Conservation (phyloP, 176 grass and related monocot genomes). For the Eleusine coracana region DNA sequence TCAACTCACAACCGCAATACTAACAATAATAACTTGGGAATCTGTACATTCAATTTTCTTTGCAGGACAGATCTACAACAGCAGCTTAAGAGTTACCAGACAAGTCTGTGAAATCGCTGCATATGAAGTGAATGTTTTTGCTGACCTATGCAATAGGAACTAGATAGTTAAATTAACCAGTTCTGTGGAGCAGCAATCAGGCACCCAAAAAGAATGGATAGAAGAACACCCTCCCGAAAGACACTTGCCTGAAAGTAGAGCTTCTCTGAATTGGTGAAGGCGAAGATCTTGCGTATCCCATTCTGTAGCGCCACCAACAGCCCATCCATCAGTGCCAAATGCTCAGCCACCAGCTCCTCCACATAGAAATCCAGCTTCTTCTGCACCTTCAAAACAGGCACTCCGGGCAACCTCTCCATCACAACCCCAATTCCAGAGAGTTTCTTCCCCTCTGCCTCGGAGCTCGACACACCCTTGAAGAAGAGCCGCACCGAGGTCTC, state of each 20-base stretch:
- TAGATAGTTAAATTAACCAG: neutral
- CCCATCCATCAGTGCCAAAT: conserved; percentile 96
- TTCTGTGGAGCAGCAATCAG: neutral
- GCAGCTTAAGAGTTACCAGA: neutral
- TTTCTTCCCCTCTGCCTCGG: conserved; percentile 50
- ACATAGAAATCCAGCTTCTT: conserved; percentile 98
- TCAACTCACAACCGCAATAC: neutral
- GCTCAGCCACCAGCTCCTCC: conserved; percentile 88
- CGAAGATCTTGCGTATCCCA: conserved; percentile 80
- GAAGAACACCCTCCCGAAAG: neutral
- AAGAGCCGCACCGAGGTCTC: conserved; percentile 80
- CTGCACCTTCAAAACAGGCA: conserved; percentile 69
- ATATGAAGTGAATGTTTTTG: neutral
- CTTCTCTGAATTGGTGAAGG: conserved; percentile 90
- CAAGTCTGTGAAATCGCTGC: neutral
- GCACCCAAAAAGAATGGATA: neutral
- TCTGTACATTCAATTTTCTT: neutral
- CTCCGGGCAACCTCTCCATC: conserved; percentile 70
- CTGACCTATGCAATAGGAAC: neutral
- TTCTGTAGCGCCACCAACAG: conserved; percentile 76
- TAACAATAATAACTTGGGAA: neutral
- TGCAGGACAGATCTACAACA: neutral
- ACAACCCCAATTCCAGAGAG: conserved; percentile 90
- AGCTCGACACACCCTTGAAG: conserved; percentile 86
- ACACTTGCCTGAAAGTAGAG: conserved; percentile 91